phyloP scores from a whole-genome alignment of 1,284 basidiomycete genomes.

The Neonothopanus nambi region DNA sequence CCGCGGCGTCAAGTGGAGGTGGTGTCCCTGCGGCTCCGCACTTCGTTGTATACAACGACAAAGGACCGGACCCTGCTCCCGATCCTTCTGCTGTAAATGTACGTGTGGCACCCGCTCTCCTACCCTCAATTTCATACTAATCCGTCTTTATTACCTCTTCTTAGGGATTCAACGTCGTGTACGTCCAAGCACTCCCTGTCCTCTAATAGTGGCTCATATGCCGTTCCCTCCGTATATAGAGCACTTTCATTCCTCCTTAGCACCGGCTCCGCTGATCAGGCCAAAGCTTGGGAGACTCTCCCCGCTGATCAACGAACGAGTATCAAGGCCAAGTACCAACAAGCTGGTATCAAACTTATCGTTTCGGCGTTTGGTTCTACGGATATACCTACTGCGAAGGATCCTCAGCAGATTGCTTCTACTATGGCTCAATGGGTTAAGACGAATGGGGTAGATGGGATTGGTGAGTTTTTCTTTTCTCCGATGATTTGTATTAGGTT shows the following conservation, averaged over 20 bases:
- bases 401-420: conserved; percentile 47
- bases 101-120: conserved; percentile 16
- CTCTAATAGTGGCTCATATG: not conserved
- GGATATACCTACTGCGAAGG: conserved; percentile 50
- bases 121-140: not conserved
- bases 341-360: conserved; percentile 57
- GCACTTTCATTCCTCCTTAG: conserved; percentile 49
- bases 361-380: conserved; percentile 59
- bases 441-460: conserved; percentile 50
- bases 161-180: conserved; percentile 46
- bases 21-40: conserved; percentile 40
- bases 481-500: not conserved
- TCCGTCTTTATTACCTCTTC: not conserved
- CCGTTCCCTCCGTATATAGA: conserved; percentile 25
- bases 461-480: conserved; percentile 32
- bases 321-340: conserved; percentile 49
- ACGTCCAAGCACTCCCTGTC: conserved; percentile 19
- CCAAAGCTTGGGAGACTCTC: conserved; percentile 40
- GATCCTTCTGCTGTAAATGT: conserved; percentile 39
- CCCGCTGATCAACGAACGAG: conserved; percentile 40
- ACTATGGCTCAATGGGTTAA: conserved; percentile 53
- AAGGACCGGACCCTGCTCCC: conserved; percentile 37
- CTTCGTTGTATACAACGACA: conserved; percentile 47
- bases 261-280: conserved; percentile 53
- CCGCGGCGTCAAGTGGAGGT: conserved; percentile 2